These are phyloP conservation scores for Starmerella sirachaensis DNA, from an alignment of 805 yeast species.

Conservation along the genomic window DNA sequence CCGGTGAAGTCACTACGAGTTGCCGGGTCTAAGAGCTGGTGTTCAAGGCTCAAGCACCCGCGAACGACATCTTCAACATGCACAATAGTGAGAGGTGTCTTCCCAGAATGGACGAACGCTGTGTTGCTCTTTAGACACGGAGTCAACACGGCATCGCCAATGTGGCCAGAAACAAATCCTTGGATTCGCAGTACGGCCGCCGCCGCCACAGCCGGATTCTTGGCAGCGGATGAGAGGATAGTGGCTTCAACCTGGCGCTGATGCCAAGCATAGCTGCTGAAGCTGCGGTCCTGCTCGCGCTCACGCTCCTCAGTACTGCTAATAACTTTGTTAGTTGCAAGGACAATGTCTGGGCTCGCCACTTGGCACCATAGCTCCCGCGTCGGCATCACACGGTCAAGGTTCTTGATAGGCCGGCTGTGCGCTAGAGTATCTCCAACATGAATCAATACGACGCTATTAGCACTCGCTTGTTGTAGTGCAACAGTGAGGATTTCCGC, in stretches of 20 bases:
- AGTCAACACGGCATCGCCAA: constrained; percentile 23
- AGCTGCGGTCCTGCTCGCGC: constrained; percentile 14
- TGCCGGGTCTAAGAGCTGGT: constrained; percentile 20
- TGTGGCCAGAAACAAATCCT: constrained; percentile 24
- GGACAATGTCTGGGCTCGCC: constrained; percentile 3
- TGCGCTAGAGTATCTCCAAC: constrained; percentile 23
- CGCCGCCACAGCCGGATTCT: constrained; percentile 7
- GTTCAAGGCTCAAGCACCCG: constrained; percentile 33
- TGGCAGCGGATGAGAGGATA: constrained; percentile 2
- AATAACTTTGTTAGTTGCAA: neutral
- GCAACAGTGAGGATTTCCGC: constrained; percentile 18
- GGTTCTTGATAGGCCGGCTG: constrained; percentile 16
- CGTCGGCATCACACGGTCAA: constrained; percentile 17
- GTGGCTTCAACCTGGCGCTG: constrained; percentile 22
- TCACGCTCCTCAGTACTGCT: neutral
- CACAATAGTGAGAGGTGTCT: constrained; percentile 24
- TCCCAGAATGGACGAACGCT: constrained; percentile 21
- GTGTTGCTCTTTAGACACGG: constrained; percentile 19
- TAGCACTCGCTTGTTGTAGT: constrained; percentile 7
- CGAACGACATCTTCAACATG: constrained; percentile 30
- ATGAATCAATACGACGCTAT: constrained; percentile 15
- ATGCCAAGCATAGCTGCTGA: constrained; percentile 25
- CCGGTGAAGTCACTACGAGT: constrained; percentile 13
- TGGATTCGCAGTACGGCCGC: constrained; percentile 21
- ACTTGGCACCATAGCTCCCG: constrained; percentile 12